Evolutionary conservation across 2,329 filamentous ascomycete genomes (phyloP), one percentile per base, ranked within the genome.

Genomic region (Apiospora pterosperma): DNA sequence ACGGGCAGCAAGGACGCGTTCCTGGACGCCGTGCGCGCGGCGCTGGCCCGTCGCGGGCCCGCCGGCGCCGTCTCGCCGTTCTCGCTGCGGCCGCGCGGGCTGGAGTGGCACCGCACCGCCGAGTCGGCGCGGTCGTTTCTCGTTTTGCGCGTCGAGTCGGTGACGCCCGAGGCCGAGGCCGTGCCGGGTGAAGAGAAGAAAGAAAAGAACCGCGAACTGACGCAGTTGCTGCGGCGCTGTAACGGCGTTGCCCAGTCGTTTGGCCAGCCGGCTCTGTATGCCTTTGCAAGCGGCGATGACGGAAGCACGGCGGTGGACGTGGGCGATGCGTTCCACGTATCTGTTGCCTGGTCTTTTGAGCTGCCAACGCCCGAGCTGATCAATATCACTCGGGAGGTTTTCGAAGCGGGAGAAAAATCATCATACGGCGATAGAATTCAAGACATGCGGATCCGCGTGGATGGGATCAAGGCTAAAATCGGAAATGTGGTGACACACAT

Each of bases 281-380:
- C 79, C 63, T 70, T 70, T 62, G 55, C 16, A 62, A 66, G 36
- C 39, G 61, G 58, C 14, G 36, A 34, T 39, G 65, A 62, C 5
- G 74, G 74, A 11, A 41, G 66, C 7, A 14, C 42, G 36, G 19
- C 62, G 64, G 39, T 74, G 69, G 38, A 67, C 59, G 69, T 75
- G 10, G 69, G 71, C 5, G 76, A 82, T 60, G 87, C 85, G 25
- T 97, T 97, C 73, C 96, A 99, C 77, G 80, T 98, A 66, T 97
- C 93, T 58, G 87, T 99, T 64, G 96, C 90, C 0, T 98, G 95
- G 96, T 90, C 86, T 1, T 82, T 95, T 67, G 76, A 81, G 11
- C 75, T 80, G 48, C 88, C 87, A 0, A 80, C 76, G 6, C 65
- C 78, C 3, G 80, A 84, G 38, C 72, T 84, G 16, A 71, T 73